phyloP scores from a whole-genome alignment of 257 asterid species.

The Solanum arcanum region DNA sequence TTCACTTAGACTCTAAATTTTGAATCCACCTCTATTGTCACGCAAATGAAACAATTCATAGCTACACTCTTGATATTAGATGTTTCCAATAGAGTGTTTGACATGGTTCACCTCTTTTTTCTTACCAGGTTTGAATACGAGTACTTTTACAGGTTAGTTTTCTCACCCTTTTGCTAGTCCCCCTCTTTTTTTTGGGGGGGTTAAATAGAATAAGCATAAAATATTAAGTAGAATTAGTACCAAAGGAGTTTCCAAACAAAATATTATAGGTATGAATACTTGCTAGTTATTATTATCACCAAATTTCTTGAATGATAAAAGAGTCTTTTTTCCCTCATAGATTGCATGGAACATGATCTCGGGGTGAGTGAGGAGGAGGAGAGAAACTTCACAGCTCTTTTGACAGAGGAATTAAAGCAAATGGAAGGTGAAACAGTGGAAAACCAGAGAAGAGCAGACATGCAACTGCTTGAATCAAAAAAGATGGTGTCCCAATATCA shows the following conservation, averaged over 20 bases:
- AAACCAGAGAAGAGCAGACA: constrained; percentile 2
- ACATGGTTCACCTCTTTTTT: not conserved
- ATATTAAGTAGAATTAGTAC: not conserved
- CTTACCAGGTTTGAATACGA: constrained; percentile 16
- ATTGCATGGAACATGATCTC: constrained; percentile 7
- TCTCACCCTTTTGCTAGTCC: not conserved
- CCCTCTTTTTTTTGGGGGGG: too few species aligned
- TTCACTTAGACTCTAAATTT: not conserved
- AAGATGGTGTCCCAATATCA: constrained; percentile 34
- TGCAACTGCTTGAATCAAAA: constrained; percentile 13
- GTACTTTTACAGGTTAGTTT: constrained; percentile 16
- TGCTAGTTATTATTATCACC: not conserved
- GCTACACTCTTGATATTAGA: not conserved
- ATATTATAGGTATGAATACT: not conserved
- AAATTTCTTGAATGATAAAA: not conserved
- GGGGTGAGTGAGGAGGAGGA: constrained; percentile 3
- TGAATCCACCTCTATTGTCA: not conserved
- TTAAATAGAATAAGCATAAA: not conserved
- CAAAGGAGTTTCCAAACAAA: not conserved
- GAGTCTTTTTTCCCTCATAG: not conserved
- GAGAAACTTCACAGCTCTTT: not conserved
- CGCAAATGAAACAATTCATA: not conserved
- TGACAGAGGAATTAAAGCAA: constrained; percentile 1
- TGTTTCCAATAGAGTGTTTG: not conserved
- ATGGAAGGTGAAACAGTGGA: constrained; percentile 1